Base-by-base conservation (phyloP, 192 early-diverging fungal genomes). In the Coemansia erecta region DNA sequence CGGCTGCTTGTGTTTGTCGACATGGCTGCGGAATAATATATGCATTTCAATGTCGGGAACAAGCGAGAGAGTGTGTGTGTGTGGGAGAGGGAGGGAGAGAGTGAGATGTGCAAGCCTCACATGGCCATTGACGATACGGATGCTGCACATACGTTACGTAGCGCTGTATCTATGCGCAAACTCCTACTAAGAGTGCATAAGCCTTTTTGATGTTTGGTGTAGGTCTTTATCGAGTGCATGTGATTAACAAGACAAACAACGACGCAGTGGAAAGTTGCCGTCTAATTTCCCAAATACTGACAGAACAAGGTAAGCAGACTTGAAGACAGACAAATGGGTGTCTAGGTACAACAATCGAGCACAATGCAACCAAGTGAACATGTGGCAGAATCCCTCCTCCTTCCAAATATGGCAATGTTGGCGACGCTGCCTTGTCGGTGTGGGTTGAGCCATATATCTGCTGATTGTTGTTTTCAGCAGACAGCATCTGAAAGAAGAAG, bases 221-320 rank as follows among this genome's bases (percentile, higher is more conserved):
- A 71, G 69, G 62, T 18, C 28, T 71, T 52, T 54, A 43, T 31
- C 44, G 55, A 19, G 69, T 47, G 15, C 63, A 61, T 47, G 54
- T 65, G 53, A 43, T 61, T 41, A 60, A 42, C 45, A 37, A 31
- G 15, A 40, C 56, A 33, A 49, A 52, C 40, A 31, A 21, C 45
- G 31, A 50, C 33, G 28, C 61, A 45, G 54, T 45, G 17, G 47
- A 37, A n/a, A 42, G 46, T 23, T 19, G 14, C 17, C 41, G 39
- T 10, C 60, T 23, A 53, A 53, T 61, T 15, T 37, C n/a, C 10
- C 18, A 55, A 37, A 4, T 55, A 41, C 37, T 13, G 43, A n/a
- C 33, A 21, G 24, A 51, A 9, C n/a, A 54, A 44, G 59, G 66
- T 68, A 68, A 7, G 26, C 26, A 26, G 26, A 26, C 26, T 26